Evolutionary conservation across 2,329 filamentous ascomycete genomes (phyloP).

Genomic region (Colletotrichum salicis): DNA sequence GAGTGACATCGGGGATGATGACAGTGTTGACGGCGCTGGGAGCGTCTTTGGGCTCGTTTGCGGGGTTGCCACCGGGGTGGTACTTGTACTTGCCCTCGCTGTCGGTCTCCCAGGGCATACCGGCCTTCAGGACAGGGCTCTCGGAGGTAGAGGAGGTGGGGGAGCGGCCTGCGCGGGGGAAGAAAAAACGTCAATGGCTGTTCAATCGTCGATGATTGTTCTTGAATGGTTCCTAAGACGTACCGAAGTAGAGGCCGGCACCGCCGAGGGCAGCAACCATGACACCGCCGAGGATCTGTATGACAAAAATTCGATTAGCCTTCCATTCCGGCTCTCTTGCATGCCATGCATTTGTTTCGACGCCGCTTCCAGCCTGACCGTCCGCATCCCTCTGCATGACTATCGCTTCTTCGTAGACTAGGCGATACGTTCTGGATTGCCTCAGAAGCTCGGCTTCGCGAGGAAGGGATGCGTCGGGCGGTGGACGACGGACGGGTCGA

Average conservation of each 20-base stretch:
- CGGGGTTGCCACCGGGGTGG: slow-evolving; percentile 86
- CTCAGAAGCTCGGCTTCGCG: background rate
- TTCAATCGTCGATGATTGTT: slow-evolving; percentile 22
- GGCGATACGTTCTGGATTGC: background rate
- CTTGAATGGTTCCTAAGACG: slow-evolving; percentile 39
- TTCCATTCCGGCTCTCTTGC: background rate
- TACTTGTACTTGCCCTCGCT: slow-evolving; percentile 77
- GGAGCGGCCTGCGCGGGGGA: slow-evolving; percentile 70
- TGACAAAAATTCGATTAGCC: slow-evolving; percentile 24
- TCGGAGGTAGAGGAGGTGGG: slow-evolving; percentile 89
- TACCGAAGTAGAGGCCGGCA: slow-evolving; percentile 91
- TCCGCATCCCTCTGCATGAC: background rate
- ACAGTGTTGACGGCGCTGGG: slow-evolving; percentile 96
- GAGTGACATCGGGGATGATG: slow-evolving; percentile 90
- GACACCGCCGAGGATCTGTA: slow-evolving; percentile 87
- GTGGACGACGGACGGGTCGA: slow-evolving; percentile 17
- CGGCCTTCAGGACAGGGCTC: slow-evolving; percentile 77
- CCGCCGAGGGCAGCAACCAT: slow-evolving; percentile 90
- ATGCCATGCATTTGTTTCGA: background rate
- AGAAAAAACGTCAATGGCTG: background rate
- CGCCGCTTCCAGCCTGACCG: background rate
- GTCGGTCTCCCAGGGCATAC: slow-evolving; percentile 89
- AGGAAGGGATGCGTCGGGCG: slow-evolving; percentile 12
- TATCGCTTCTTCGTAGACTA: background rate
- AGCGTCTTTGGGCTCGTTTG: slow-evolving; percentile 82